Evolutionary conservation across 2,329 filamentous ascomycete genomes (phyloP).

Genomic region (Sclerotinia nivalis): DNA sequence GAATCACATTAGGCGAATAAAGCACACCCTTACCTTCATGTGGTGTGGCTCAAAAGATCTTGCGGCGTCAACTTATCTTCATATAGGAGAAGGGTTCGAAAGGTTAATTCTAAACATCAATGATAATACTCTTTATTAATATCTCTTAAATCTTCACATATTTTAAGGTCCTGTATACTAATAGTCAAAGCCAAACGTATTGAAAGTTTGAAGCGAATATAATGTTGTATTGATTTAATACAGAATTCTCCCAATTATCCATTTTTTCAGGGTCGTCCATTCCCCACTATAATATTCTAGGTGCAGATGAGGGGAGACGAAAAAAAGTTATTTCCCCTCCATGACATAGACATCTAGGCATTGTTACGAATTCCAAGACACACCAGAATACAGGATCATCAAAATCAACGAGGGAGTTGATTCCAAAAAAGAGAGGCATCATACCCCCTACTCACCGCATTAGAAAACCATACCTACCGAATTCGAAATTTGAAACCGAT

Average conservation of each 20-base stretch:
- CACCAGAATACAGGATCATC: too few relatives aligned
- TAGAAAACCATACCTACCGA: too few relatives aligned
- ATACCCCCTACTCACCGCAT: too few relatives aligned
- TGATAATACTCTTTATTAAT: background rate
- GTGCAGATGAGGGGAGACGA: slow-evolving; percentile 6
- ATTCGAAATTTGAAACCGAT: too few relatives aligned
- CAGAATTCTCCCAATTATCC: background rate
- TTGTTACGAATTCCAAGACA: too few relatives aligned
- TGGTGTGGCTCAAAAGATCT: background rate
- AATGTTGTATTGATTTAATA: background rate
- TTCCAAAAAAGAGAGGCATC: too few relatives aligned
- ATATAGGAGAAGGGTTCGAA: background rate
- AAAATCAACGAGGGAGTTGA: too few relatives aligned
- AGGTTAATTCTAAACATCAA: background rate
- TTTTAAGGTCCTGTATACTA: background rate
- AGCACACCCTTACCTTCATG: background rate
- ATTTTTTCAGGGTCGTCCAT: background rate
- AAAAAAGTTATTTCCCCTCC: slow-evolving; percentile 19
- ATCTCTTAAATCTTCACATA: background rate
- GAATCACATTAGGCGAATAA: background rate
- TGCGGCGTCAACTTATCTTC: background rate
- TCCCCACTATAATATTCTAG: slow-evolving; percentile 12
- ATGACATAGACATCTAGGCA: too few relatives aligned
- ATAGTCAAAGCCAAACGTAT: background rate
- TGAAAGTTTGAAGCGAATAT: background rate